phyloP scores from a whole-genome alignment of 257 asterid species.

The Fraxinus pennsylvanica region DNA sequence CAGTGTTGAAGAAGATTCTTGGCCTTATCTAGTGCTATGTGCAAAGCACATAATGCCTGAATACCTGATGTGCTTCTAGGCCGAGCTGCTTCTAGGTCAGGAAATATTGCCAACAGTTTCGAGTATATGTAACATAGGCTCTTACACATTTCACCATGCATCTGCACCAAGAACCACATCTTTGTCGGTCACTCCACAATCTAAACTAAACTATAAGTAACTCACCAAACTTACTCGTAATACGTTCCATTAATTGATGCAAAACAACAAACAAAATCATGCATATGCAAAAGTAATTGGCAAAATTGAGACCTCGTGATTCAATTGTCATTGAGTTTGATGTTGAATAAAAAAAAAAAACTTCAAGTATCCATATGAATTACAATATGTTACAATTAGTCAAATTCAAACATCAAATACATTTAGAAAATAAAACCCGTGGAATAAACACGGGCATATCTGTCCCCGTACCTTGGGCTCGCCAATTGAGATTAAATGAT shows the following conservation, averaged over 20 bases:
- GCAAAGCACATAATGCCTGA: slow-evolving; percentile 95
- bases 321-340: neutral
- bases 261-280: neutral
- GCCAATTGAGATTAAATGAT: slow-evolving; percentile 68
- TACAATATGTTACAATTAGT: neutral
- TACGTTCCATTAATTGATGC: neutral
- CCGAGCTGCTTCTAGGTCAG: slow-evolving; percentile 92
- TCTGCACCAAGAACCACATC: slow-evolving; percentile 49
- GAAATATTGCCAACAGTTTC: slow-evolving; percentile 80
- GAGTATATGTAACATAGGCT: slow-evolving; percentile 66
- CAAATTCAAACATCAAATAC: slow-evolving; percentile 10
- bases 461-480: slow-evolving; percentile 78
- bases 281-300: neutral
- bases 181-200: slow-evolving; percentile 20
- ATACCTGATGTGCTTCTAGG: slow-evolving; percentile 98
- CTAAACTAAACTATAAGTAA: slow-evolving; percentile 1
- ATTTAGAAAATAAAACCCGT: slow-evolving; percentile 7
- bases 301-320: neutral
- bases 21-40: slow-evolving; percentile 96
- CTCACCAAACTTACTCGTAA: slow-evolving; percentile 7
- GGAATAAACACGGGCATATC: slow-evolving; percentile 6
- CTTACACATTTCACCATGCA: slow-evolving; percentile 98
- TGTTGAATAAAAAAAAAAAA: slow-evolving; percentile 8
- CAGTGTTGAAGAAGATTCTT: slow-evolving; percentile 93
- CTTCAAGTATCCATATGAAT: neutral